These are phyloP conservation scores for Yarrowia osloensis DNA, from an alignment of 805 yeast species.

Conservation along the genomic window DNA sequence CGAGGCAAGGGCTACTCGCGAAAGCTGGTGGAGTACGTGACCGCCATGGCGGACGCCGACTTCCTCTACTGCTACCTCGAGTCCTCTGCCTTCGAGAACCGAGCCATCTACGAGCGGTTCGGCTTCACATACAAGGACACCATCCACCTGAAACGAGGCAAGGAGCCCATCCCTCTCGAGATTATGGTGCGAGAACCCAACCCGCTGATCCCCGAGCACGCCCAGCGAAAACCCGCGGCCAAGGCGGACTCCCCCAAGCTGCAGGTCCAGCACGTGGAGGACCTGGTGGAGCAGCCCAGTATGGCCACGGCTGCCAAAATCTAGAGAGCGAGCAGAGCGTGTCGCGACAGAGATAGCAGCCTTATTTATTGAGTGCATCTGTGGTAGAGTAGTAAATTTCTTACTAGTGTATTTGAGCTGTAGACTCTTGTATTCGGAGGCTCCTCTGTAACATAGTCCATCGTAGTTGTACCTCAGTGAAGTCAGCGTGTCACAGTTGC, in stretches of 20 bases:
- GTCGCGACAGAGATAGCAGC: neutral
- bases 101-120: conserved; percentile 55
- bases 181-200: conserved; percentile 40
- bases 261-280: conserved; percentile 23
- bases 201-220: conserved; percentile 21
- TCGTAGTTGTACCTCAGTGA: too few species aligned
- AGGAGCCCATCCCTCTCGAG: conserved; percentile 34
- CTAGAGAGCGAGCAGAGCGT: neutral
- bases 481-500: neutral
- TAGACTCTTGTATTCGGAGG: too few species aligned
- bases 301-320: conserved; percentile 18
- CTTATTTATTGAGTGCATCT: conserved; percentile 16
- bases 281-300: conserved; percentile 4
- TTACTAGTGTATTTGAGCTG: too few species aligned
- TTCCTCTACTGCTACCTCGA: conserved; percentile 53
- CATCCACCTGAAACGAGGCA: conserved; percentile 31
- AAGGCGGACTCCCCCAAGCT: conserved; percentile 20
- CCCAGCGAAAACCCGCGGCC: conserved; percentile 18
- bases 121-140: conserved; percentile 46
- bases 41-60: conserved; percentile 46
- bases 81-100: conserved; percentile 57
- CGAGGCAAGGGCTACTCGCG: conserved; percentile 62
- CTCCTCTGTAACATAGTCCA: too few species aligned
- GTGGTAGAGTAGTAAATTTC: too few species aligned
- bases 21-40: conserved; percentile 52